These are phyloP conservation scores for Carnegiea gigantea DNA, from an alignment of 179 eudicot genomes.

Conservation along the genomic window DNA sequence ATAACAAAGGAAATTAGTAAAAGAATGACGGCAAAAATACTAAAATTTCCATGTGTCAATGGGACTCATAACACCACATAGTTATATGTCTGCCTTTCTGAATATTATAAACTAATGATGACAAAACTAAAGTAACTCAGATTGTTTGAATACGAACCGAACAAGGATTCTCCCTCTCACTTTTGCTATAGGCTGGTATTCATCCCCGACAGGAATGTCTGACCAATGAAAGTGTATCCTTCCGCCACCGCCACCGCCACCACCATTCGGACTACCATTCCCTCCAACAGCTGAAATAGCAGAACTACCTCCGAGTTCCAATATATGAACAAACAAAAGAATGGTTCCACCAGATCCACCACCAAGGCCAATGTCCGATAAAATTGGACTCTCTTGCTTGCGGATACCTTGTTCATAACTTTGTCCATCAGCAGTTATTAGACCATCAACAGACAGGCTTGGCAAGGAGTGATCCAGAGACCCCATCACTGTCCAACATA, in stretches of 20 bases:
- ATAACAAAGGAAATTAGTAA: not conserved
- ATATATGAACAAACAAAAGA: constrained; percentile 71
- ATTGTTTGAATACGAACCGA: constrained; percentile 47
- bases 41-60: not conserved
- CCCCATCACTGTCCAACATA: constrained; percentile 77
- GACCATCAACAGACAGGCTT: constrained; percentile 60
- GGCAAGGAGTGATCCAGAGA: constrained; percentile 79
- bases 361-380: constrained; percentile 57
- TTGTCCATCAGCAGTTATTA: constrained; percentile 79
- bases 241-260: constrained; percentile 97
- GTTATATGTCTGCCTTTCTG: not conserved
- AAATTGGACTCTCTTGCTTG: constrained; percentile 18
- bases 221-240: constrained; percentile 96
- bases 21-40: not conserved
- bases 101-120: not conserved
- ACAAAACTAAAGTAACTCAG: not conserved
- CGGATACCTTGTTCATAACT: constrained; percentile 52
- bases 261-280: constrained; percentile 68
- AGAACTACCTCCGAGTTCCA: constrained; percentile 58
- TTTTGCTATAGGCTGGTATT: constrained; percentile 70
- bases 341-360: constrained; percentile 99
- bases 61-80: not conserved
- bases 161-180: constrained; percentile 60
- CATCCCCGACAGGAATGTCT: constrained; percentile 72
- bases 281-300: constrained; percentile 79